These are phyloP conservation scores for Speleostelium caveatum DNA, from an alignment of 78 protist genomes.

Conservation along the genomic window DNA sequence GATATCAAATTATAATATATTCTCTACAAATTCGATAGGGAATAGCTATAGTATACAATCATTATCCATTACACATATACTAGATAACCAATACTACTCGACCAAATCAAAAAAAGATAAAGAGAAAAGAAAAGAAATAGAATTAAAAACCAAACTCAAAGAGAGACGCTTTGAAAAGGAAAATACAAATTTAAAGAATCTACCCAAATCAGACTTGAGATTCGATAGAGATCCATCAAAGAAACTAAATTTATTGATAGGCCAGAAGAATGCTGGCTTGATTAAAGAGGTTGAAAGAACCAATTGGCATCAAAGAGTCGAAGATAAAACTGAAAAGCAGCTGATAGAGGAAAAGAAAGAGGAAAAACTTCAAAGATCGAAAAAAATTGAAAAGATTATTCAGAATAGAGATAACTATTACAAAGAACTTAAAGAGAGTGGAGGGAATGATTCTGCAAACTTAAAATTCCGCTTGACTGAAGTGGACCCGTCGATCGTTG, in stretches of 20 bases:
- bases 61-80: too few species aligned
- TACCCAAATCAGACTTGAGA: slow-evolving; percentile 46
- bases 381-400: neutral
- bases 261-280: slow-evolving; percentile 16
- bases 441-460: neutral
- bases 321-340: neutral
- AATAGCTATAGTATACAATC: too few species aligned
- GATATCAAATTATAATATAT: too few species aligned
- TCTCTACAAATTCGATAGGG: too few species aligned
- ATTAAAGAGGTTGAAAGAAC: slow-evolving; percentile 50
- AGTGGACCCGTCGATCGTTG: neutral
- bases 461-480: neutral
- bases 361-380: neutral
- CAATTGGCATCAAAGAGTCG: slow-evolving; percentile 48
- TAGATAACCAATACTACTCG: too few species aligned
- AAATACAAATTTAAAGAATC: slow-evolving; percentile 6
- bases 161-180: too few species aligned
- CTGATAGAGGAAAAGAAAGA: neutral
- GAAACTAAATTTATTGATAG: slow-evolving; percentile 28
- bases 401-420: neutral
- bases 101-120: neutral
- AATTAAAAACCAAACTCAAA: too few species aligned
- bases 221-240: slow-evolving; percentile 2
- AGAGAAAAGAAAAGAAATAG: slow-evolving; percentile 22
- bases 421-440: neutral